phyloP scores from a whole-genome alignment of 2,329 filamentous ascomycete species.

The Apiospora aurea region DNA sequence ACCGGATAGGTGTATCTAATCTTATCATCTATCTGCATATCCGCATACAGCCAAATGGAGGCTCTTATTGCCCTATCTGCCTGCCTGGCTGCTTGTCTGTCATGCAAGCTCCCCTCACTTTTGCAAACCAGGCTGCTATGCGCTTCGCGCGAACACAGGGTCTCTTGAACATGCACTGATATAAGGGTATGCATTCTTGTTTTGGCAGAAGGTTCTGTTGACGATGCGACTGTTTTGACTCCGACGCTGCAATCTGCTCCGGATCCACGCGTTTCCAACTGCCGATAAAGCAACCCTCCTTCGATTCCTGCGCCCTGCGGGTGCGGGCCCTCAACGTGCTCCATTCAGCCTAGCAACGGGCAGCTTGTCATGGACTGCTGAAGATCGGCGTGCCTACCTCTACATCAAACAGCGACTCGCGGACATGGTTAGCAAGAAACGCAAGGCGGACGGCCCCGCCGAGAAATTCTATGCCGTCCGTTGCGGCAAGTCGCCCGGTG shows the following conservation, averaged over 20 bases:
- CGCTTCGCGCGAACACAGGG: constrained; percentile 2
- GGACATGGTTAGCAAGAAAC: constrained; percentile 51
- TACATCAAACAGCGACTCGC: constrained; percentile 29
- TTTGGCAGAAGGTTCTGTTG: neutral
- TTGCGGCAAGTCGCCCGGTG: constrained; percentile 62
- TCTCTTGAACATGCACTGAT: neutral
- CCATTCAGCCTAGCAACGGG: constrained; percentile 13
- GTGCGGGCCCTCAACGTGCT: constrained; percentile 18
- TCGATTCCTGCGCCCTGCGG: neutral
- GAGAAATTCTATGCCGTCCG: constrained; percentile 71
- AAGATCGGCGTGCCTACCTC: constrained; percentile 24
- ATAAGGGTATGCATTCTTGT: neutral
- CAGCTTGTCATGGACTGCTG: constrained; percentile 37
- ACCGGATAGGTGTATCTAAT: neutral
- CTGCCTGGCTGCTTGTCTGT: neutral
- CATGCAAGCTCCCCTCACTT: constrained; percentile 1
- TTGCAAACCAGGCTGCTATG: neutral
- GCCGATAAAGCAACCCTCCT: neutral
- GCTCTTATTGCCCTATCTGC: neutral
- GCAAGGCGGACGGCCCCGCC: constrained; percentile 52
- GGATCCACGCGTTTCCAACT: constrained; percentile 9
- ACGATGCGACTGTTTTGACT: constrained; percentile 6
- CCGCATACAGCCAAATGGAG: neutral
- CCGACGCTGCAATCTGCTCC: neutral
- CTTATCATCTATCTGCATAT: constrained; percentile 14